Base-by-base conservation (phyloP, 2,329 filamentous ascomycete species). In the Hypoxylon sp. region DNA sequence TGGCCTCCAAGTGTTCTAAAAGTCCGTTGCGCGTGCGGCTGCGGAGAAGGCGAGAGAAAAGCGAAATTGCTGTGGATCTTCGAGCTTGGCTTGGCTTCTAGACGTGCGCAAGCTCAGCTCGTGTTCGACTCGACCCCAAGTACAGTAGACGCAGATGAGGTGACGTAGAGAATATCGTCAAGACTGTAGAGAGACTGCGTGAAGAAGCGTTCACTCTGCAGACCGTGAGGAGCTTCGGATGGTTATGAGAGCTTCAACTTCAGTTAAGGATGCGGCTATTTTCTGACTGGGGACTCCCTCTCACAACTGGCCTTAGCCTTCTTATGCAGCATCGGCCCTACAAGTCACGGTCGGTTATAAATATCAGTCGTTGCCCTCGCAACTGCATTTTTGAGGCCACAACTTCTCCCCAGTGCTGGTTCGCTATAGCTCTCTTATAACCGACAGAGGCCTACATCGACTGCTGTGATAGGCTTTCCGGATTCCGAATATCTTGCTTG, bases 51-150 rank as follows among this genome's bases (percentile, higher is more conserved):
- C 43, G 20, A 46, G 9, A n/a, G 11, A 24, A 63, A 53, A 56
- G 47, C 50, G 58, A 61, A 33, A 58, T 63, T 58, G 51, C 54
- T 26, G 58, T 61, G 61, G 61, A 56, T 37, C 43, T 60, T 37
- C 35, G 31, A 52, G 50, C 53, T 37, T 15, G 17, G 46, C 21
- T 45, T 17, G 29, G 35, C 51, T 55, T 53, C 17, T 40, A 20
- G 38, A 47, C 21, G 33, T n/a, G n/a, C n/a, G n/a, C n/a, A n/a
- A n/a, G n/a, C n/a, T 42, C 26, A 10, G 8, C 23, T 55, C 42
- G 50, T 55, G 50, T 59, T 55, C n/a, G 27, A 48, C 38, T 47
- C 10, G 27, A 48, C 35, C 46, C 15, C 52, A 11, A 37, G n/a
- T n/a, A n/a, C n/a, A 6, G 27, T 18, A 13, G 27, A 42, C 15